These are phyloP conservation scores for Phytophthora idaei DNA, from an alignment of 352 stramenopile species.

Conservation along the genomic window DNA sequence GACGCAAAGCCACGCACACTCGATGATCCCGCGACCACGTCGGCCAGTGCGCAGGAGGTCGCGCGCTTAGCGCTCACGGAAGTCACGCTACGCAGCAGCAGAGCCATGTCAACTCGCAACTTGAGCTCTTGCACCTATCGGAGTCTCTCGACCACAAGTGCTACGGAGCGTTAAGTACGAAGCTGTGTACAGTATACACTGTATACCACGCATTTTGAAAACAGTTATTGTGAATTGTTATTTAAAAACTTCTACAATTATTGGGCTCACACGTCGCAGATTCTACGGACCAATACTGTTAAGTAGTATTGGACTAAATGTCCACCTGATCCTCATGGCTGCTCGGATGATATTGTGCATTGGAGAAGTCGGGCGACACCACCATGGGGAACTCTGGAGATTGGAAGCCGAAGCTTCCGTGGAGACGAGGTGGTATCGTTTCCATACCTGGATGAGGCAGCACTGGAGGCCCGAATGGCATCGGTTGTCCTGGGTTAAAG, in stretches of 20 bases:
- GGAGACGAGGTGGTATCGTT: slow-evolving; percentile 8
- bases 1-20: slow-evolving; percentile 48
- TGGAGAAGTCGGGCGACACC: slow-evolving; percentile 42
- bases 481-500: slow-evolving; percentile 33
- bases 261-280: slow-evolving; percentile 4
- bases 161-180: slow-evolving; percentile 24
- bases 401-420: slow-evolving; percentile 23
- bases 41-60: slow-evolving; percentile 19
- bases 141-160: slow-evolving; percentile 37
- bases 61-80: slow-evolving; percentile 34
- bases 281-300: not conserved
- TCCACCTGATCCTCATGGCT: slow-evolving; percentile 24
- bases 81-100: slow-evolving; percentile 36
- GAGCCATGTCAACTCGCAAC: slow-evolving; percentile 28
- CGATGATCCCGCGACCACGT: slow-evolving; percentile 13
- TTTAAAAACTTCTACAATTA: slow-evolving; percentile 9
- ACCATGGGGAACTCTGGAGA: slow-evolving; percentile 28
- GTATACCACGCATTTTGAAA: too few relatives aligned
- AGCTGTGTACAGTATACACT: not conserved
- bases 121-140: slow-evolving; percentile 8
- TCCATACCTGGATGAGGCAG: slow-evolving; percentile 11
- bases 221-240: not conserved
- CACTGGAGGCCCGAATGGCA: slow-evolving; percentile 22
- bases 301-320: not conserved
- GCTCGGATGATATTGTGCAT: slow-evolving; percentile 26